Percentiles rank a stretch among this genome's conserved stretches.
These are phyloP conservation scores for Beauveria brongniartii DNA, from an alignment of 2,329 filamentous ascomycete genomes.

Conservation along the genomic window DNA sequence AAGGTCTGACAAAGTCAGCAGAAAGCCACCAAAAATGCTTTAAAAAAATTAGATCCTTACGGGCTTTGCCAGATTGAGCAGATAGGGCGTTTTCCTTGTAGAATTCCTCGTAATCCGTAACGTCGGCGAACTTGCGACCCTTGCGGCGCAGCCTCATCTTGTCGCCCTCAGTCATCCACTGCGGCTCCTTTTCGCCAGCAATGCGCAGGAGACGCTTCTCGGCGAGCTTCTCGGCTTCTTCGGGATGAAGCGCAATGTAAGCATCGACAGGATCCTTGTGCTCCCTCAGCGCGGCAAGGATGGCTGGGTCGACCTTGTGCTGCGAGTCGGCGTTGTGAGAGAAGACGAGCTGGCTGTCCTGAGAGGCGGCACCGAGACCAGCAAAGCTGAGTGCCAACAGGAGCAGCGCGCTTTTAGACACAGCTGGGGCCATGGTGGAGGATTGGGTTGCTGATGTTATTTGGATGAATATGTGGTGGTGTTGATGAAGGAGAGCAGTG, in stretches of 20 bases:
- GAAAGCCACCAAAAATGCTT: not conserved
- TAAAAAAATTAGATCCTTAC: conserved; percentile 14
- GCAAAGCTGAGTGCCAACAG: conserved; percentile 1
- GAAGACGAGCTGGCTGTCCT: conserved; percentile 13
- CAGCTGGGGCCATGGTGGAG: not conserved
- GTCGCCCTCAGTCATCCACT: conserved; percentile 65
- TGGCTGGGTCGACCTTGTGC: conserved; percentile 16
- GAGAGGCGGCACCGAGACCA: conserved; percentile 8
- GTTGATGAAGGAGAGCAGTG: not conserved
- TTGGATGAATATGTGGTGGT: not conserved
- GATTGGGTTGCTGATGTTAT: not conserved
- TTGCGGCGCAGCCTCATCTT: conserved; percentile 61
- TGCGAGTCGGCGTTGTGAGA: conserved; percentile 6
- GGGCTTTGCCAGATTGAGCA: conserved; percentile 21
- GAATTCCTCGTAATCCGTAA: conserved; percentile 54
- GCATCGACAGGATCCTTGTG: conserved; percentile 24
- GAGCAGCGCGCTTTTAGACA: not conserved
- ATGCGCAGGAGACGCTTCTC: conserved; percentile 55
- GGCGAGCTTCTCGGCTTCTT: conserved; percentile 18
- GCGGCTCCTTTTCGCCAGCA: conserved; percentile 49
- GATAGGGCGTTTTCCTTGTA: conserved; percentile 19
- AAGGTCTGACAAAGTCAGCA: conserved; percentile 18
- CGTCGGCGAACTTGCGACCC: conserved; percentile 65
- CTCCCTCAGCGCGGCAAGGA: conserved; percentile 18
- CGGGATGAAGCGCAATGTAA: conserved; percentile 19